Percentiles rank a stretch among this genome's conserved stretches.
Evolutionary conservation across 139 green algal species (phyloP).

Genomic region (Chlamydomonas sphaeroides): DNA sequence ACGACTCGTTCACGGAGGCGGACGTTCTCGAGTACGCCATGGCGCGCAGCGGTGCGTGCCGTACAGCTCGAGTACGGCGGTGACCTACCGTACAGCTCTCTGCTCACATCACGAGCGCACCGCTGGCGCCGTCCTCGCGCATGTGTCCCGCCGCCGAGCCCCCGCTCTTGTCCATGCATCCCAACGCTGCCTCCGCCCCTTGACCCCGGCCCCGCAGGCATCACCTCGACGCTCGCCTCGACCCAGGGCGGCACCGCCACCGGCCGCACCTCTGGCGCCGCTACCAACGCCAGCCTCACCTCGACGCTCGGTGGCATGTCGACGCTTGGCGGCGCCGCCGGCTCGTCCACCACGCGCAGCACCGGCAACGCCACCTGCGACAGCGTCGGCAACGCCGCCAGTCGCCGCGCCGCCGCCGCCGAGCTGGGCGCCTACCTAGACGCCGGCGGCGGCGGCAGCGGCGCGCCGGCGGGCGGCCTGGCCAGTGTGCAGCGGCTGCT

Average conservation of each 20-base stretch:
- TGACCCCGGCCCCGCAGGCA: too few species aligned
- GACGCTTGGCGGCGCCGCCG: background rate
- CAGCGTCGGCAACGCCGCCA: background rate
- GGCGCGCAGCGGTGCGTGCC: background rate
- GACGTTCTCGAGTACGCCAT: background rate
- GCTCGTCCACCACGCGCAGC: background rate
- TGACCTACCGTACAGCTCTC: too few species aligned
- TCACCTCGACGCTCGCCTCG: background rate
- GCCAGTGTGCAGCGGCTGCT: background rate
- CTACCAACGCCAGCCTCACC: too few species aligned
- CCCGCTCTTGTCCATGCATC: too few species aligned
- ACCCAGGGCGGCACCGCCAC: background rate
- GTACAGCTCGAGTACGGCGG: too few species aligned
- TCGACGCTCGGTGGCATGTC: too few species aligned
- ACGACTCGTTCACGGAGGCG: background rate
- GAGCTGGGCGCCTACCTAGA: background rate
- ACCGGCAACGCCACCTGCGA: background rate
- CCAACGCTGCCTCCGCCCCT: too few species aligned
- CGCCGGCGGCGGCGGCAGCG: background rate
- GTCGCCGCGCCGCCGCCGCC: background rate
- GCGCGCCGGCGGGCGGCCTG: too few species aligned
- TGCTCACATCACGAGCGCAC: too few species aligned
- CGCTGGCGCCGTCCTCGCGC: too few species aligned
- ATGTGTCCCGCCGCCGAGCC: too few species aligned
- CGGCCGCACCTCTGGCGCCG: too few species aligned